Evolutionary conservation across 2,329 filamentous ascomycete species (phyloP).

Genomic region (Phyllosticta citrichinensis): DNA sequence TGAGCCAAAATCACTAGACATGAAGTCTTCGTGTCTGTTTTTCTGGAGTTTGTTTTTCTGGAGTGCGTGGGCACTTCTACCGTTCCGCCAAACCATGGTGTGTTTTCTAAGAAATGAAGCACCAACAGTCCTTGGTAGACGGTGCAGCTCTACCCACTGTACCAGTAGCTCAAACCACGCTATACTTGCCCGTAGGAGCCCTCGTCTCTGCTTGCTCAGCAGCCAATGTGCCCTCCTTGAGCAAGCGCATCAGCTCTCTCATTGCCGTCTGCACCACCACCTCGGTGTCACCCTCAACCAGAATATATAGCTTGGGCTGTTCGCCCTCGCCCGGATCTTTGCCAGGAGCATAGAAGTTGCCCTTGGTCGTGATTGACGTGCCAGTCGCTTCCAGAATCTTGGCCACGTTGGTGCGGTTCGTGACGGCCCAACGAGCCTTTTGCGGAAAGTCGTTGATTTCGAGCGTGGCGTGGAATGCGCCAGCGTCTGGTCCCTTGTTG

Average conservation of each 20-base stretch:
- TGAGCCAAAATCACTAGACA: not conserved
- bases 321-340: slow-evolving; percentile 65
- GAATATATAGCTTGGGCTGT: slow-evolving; percentile 91
- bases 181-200: slow-evolving; percentile 69
- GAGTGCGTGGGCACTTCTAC: not conserved
- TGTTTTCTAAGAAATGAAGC: not conserved
- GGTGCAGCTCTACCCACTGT: not conserved
- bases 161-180: slow-evolving; percentile 36
- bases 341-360: slow-evolving; percentile 73
- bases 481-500: slow-evolving; percentile 95
- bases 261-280: slow-evolving; percentile 83
- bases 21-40: not conserved
- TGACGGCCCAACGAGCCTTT: slow-evolving; percentile 97
- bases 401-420: slow-evolving; percentile 94
- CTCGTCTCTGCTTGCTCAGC: slow-evolving; percentile 79
- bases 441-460: slow-evolving; percentile 99
- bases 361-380: slow-evolving; percentile 95
- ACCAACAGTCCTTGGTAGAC: not conserved
- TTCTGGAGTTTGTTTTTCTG: not conserved
- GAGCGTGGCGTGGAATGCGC: slow-evolving; percentile 89
- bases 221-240: slow-evolving; percentile 84
- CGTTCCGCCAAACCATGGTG: not conserved
- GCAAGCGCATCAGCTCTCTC: slow-evolving; percentile 73
- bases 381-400: slow-evolving; percentile 94
- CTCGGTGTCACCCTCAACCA: slow-evolving; percentile 96